A percentile compares a stretch with the other conserved stretches of the same genome.
Evolutionary conservation across 2,329 filamentous ascomycete genomes (phyloP).

Genomic region (Colletotrichum sansevieriae): DNA sequence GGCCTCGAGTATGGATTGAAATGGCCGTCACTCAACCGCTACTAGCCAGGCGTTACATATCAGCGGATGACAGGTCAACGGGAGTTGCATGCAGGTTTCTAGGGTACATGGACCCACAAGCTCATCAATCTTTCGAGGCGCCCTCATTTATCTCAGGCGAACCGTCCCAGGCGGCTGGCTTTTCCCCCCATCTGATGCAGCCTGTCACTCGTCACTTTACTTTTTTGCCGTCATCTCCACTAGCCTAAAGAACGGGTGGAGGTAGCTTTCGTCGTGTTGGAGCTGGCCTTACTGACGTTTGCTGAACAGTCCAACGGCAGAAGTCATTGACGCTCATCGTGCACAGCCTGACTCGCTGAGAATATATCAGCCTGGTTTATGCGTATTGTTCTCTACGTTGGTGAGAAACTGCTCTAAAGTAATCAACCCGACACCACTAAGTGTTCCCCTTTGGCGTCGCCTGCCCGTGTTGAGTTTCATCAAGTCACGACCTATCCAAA

Average conservation of each 20-base stretch:
- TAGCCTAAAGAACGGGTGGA: too few relatives aligned
- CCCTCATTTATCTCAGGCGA: slow-evolving; percentile 17
- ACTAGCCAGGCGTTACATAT: too few relatives aligned
- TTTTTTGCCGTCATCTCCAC: not conserved
- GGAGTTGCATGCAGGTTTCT: not conserved
- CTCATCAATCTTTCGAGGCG: slow-evolving; percentile 19
- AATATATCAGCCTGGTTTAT: slow-evolving; percentile 3
- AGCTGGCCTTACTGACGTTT: too few relatives aligned
- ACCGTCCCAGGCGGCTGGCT: not conserved
- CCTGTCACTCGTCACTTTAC: not conserved
- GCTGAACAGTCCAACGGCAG: too few relatives aligned
- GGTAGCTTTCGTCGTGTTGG: too few relatives aligned
- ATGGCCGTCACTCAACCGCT: not conserved
- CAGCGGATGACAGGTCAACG: slow-evolving; percentile 1
- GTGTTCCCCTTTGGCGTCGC: not conserved
- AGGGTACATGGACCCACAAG: slow-evolving; percentile 13
- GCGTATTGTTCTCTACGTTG: slow-evolving; percentile 25
- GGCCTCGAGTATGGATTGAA: not conserved
- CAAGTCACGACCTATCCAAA: slow-evolving; percentile 11
- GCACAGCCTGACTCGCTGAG: too few relatives aligned
- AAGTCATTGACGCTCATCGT: too few relatives aligned
- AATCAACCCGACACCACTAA: slow-evolving; percentile 18
- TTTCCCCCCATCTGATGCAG: not conserved
- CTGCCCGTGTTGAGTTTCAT: not conserved
- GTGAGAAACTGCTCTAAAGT: slow-evolving; percentile 26